Evolutionary conservation across 2,329 filamentous ascomycete species (phyloP).

Genomic region (Beauveria caledonica): DNA sequence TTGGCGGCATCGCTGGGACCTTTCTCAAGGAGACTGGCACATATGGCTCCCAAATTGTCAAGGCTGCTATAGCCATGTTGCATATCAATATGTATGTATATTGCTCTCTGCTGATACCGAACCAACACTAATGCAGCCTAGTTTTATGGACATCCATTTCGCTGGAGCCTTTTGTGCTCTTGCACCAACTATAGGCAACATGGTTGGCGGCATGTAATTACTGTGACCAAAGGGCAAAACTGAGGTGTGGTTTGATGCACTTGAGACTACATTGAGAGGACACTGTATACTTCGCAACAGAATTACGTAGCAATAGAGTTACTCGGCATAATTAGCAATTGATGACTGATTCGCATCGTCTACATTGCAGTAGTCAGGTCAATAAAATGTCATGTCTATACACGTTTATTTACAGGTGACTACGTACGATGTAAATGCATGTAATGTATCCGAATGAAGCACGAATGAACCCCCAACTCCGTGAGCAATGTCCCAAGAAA

Average conservation of each 20-base stretch:
- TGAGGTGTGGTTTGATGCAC: neutral
- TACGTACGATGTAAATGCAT: neutral
- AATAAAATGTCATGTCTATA: neutral
- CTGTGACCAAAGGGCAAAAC: too few species aligned
- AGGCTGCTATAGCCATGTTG: conserved; percentile 12
- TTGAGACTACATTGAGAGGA: neutral
- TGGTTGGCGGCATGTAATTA: too few species aligned
- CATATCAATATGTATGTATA: conserved; percentile 20
- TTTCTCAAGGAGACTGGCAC: conserved; percentile 1
- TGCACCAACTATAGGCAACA: neutral
- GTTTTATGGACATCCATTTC: conserved; percentile 17
- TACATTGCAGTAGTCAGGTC: neutral
- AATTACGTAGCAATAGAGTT: neutral
- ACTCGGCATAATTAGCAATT: neutral
- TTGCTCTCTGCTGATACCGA: conserved; percentile 12
- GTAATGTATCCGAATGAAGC: neutral
- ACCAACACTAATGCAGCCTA: conserved; percentile 11
- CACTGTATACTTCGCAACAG: neutral
- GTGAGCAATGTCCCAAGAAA: neutral
- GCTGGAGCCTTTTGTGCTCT: conserved; percentile 12
- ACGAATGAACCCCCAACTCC: neutral
- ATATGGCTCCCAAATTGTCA: neutral
- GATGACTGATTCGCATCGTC: neutral
- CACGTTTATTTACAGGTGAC: neutral
- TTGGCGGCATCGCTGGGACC: neutral